These are phyloP conservation scores for Picea glauca DNA, from an alignment of 75 land plant genomes.

Conservation along the genomic window DNA sequence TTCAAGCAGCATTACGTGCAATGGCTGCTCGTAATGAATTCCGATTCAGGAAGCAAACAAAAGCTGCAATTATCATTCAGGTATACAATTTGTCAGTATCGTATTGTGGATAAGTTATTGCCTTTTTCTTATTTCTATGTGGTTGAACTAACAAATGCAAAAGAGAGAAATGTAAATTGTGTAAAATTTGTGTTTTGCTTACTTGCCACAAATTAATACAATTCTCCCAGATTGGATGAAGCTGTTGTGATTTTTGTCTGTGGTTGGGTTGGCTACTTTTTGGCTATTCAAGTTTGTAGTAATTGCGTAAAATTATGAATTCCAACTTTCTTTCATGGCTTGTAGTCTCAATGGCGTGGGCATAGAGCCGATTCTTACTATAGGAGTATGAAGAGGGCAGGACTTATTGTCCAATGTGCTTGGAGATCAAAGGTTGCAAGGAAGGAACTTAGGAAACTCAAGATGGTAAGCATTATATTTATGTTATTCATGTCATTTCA, in stretches of 20 bases:
- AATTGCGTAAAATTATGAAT: slow-evolving; percentile 1
- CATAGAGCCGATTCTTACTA: slow-evolving; percentile 62
- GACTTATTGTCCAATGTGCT: slow-evolving; percentile 64
- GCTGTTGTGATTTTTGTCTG: not conserved
- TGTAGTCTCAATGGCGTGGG: slow-evolving; percentile 85
- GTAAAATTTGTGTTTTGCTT: not conserved
- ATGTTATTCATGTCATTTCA: not conserved
- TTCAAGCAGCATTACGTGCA: slow-evolving; percentile 70
- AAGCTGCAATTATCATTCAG: slow-evolving; percentile 69
- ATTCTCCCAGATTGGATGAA: not conserved
- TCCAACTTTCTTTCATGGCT: not conserved
- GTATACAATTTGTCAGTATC: slow-evolving; percentile 13
- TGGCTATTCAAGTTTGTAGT: not conserved
- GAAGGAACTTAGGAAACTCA: slow-evolving; percentile 78
- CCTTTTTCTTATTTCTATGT: slow-evolving; percentile 7
- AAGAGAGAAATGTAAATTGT: not conserved
- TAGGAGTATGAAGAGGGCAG: slow-evolving; percentile 62
- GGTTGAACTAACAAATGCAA: not conserved
- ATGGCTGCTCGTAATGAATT: slow-evolving; percentile 73
- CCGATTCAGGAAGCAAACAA: slow-evolving; percentile 57
- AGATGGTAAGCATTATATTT: slow-evolving; percentile 51
- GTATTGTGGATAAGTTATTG: not conserved
- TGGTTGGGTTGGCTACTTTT: not conserved
- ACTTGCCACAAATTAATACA: not conserved
- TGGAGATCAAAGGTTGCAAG: slow-evolving; percentile 85